A percentile compares a stretch with the other conserved stretches of the same genome.
Evolutionary conservation across 371 early-diverging fungal species (phyloP).

Genomic region (Apophysomyces ossiformis): DNA sequence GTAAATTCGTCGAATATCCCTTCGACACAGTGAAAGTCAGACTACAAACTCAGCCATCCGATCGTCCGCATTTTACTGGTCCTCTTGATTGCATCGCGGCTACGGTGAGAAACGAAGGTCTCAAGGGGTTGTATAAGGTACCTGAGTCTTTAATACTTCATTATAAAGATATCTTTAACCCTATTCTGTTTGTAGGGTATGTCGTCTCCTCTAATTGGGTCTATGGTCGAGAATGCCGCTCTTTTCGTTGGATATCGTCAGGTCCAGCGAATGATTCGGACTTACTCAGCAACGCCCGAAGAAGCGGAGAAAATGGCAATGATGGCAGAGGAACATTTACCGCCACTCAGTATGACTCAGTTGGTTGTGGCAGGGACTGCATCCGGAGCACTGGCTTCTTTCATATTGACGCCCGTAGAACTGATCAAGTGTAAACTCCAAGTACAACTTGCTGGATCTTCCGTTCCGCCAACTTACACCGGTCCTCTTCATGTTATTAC

Average conservation of each 20-base stretch:
- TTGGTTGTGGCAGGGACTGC: constrained; percentile 84
- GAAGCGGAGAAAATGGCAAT: constrained; percentile 21
- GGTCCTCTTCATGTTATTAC: constrained; percentile 81
- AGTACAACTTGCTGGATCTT: constrained; percentile 73
- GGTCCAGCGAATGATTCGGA: constrained; percentile 74
- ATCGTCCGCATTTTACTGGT: constrained; percentile 73
- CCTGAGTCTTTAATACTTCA: constrained; percentile 7
- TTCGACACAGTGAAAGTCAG: constrained; percentile 98
- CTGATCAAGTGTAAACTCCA: constrained; percentile 95
- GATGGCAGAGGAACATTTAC: constrained; percentile 26
- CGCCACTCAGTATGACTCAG: constrained; percentile 67
- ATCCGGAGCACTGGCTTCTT: constrained; percentile 86
- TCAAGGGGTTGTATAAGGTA: constrained; percentile 82
- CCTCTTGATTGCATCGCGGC: constrained; percentile 84
- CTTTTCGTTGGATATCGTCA: constrained; percentile 90
- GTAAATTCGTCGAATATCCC: constrained; percentile 95
- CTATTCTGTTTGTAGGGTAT: constrained; percentile 67
- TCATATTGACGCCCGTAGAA: constrained; percentile 94
- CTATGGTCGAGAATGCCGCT: constrained; percentile 93
- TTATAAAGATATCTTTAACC: not conserved
- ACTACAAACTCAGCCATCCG: constrained; percentile 86
- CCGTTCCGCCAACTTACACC: constrained; percentile 32
- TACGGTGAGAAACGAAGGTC: constrained; percentile 74
- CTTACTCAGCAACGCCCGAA: constrained; percentile 33
- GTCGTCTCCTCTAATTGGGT: constrained; percentile 89